Evolutionary conservation across 202 grass and related monocot genomes (phyloP), one percentile per base, ranked within the genome.

Genomic region (Elaeis oleifera): DNA sequence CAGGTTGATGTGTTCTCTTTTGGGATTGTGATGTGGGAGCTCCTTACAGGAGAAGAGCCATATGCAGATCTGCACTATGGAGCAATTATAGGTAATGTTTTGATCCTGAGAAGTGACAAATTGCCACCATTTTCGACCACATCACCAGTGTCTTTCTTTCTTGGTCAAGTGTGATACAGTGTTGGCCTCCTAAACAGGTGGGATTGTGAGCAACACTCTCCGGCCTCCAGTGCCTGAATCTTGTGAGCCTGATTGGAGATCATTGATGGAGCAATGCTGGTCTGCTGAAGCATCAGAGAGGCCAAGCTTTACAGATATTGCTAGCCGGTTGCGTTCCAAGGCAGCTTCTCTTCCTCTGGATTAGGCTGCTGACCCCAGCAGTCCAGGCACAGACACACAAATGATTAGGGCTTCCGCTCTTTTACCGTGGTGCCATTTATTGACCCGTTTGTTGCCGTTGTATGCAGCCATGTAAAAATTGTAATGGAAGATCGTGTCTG

Each of bases 11-110:
- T 68, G 15, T 68, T 54, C 27, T 68, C 64, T 29, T 68, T 68
- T 54, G 64, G 64, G 25, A 68, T 68, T 54, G 64, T 68, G 64
- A 55, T 68, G 64, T 68, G 64, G 64, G 64, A 68, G 64, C 64
- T 68, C 6, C 6, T 68, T 16, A 39, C 64, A 19, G 64, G 64
- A 21, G 64, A 68, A 4, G 51, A 55, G 19, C 64, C 64, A 20
- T 68, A 54, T 21, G 50, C 25, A 32, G 50, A 55, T 25, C 15
- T 68, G 24, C 64, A 68, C 19, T 68, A 55, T 68, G 64, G 51
- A 54, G 26, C 26, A 24, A 68, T 68, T 23, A 55, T 68, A 68
- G 64, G 64, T 68, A 25, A 16, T n/a, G 36, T 44, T 44, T 44
- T 44, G 8, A 13, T 13, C 36, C 36, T 0, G 11, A 44, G 36